Evolutionary conservation across 306 rosid genomes (phyloP).

Genomic region (Alnus glutinosa): DNA sequence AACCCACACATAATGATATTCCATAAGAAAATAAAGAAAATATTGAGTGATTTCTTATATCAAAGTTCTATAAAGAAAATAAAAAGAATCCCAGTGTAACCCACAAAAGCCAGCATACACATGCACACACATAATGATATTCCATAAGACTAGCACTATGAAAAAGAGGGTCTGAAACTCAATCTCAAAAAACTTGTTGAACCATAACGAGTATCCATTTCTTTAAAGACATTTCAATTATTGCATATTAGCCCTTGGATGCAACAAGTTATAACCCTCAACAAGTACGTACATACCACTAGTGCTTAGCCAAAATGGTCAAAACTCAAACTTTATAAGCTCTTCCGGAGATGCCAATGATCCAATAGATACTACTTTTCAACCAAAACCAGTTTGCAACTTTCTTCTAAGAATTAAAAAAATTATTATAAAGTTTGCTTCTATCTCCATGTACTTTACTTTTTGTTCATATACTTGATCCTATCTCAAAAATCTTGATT

Average conservation of each 20-base stretch:
- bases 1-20: too few relatives aligned
- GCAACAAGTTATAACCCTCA: background rate
- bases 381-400: background rate
- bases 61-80: too few relatives aligned
- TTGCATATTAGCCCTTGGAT: background rate
- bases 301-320: background rate
- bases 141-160: background rate
- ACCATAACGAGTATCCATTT: background rate
- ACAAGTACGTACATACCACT: background rate
- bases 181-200: background rate
- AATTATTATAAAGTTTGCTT: background rate
- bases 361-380: background rate
- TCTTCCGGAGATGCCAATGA: too few relatives aligned
- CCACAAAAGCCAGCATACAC: background rate
- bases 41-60: too few relatives aligned
- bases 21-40: too few relatives aligned
- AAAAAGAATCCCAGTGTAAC: too few relatives aligned
- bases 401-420: background rate
- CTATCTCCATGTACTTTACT: constrained; percentile 2
- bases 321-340: background rate
- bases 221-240: background rate
- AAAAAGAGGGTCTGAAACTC: background rate
- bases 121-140: background rate
- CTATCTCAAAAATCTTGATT: constrained; percentile 18
- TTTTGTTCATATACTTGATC: constrained; percentile 6